Base-by-base conservation (phyloP, 2,329 filamentous ascomycete species). In the Tolypocladium inflatum region DNA sequence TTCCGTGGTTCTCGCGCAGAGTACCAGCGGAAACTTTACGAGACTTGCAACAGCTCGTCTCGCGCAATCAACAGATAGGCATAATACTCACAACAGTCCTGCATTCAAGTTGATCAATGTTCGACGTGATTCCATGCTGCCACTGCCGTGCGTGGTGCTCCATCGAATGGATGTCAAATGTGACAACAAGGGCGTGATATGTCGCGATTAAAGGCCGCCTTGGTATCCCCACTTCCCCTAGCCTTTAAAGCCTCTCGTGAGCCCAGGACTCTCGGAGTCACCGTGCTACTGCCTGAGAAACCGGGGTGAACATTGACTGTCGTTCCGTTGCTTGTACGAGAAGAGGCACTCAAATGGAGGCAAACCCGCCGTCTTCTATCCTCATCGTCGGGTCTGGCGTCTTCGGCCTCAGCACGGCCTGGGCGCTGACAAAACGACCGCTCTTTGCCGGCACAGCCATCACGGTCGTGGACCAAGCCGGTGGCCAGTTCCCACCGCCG, bases 321-420 rank as follows among this genome's bases (percentile, higher is more conserved):
- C 30, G n/a, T 21, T 37, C 3, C 15, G n/a, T 8, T 19, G 6
- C 23, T n/a, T 23, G 39, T 26, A 48, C 50, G 13, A 21, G 21
- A n/a, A 42, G 30, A 30, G 41, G 41, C 19, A 10, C 30, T 8
- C 9, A 5, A 56, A 73, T 73, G 72, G 64, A 69, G 57, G 41
- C 23, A 19, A 59, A 56, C 33, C 58, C 66, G 21, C 79, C 78
- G 19, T 68, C 71, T 52, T 81, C 80, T 23, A 78, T 90, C 65
- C 78, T 91, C 57, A 87, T 91, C 61, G 72, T 90, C 57, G 88
- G 88, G 57, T 82, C 82, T n/a, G 84, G 84, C 51, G 81, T 84
- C 61, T 87, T 87, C 63, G 84, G 84, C 62, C 79, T 82, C 57
- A 71, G 74, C 59, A 80, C 78, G 9, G 89, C 91, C 55, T 84